Evolutionary conservation across 139 green algal species (phyloP), one percentile per base, ranked within the genome.

Genomic region (Trebouxia sp.): DNA sequence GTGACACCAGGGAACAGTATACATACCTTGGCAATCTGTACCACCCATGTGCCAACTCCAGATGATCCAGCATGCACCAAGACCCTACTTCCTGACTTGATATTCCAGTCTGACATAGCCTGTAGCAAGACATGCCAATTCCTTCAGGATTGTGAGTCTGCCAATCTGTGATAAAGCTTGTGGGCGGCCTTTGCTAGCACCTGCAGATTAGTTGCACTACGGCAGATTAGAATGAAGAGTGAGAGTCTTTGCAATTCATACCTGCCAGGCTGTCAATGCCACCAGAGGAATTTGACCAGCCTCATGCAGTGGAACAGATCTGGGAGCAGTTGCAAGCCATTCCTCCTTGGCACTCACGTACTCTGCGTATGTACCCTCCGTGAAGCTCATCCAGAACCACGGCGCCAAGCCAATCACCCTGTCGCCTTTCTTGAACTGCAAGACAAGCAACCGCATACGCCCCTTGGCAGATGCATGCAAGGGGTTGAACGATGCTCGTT

Each of bases 371-470:
- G 83, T 84, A 72, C 85, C 85, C 75, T 81, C 51, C 24, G 47
- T 38, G 20, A 56, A 55, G 3, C 38, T 47, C 42, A 50, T 55
- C 42, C 30, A 24, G 32, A 50, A 66, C 9, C 9, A 41, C 30
- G 42, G 37, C 0, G 78, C 84, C 78, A 56, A 81, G 4, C 65
- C 78, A 72, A 87, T 75, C 28, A 90, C 86, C 0, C 81, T 55
- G 72, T 90, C 86, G 6, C 86, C 86, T 22, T 81, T 70, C 77
- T 89, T 85, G 82, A 89, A 90, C 84, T 87, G 84, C 55, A 83
- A 6, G 11, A n/a, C 50, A 38, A 62, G 2, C n/a, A n/a, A n/a
- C n/a, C n/a, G n/a, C n/a, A n/a, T n/a, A n/a, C n/a, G n/a, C n/a
- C n/a, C 24, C 10, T 1, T 2, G 7, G n/a, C 28, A 20, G 26